Evolutionary conservation across 495 filamentous ascomycete genomes (phyloP), one percentile per base, ranked within the genome.

Genomic region (Xylaria palmicola): DNA sequence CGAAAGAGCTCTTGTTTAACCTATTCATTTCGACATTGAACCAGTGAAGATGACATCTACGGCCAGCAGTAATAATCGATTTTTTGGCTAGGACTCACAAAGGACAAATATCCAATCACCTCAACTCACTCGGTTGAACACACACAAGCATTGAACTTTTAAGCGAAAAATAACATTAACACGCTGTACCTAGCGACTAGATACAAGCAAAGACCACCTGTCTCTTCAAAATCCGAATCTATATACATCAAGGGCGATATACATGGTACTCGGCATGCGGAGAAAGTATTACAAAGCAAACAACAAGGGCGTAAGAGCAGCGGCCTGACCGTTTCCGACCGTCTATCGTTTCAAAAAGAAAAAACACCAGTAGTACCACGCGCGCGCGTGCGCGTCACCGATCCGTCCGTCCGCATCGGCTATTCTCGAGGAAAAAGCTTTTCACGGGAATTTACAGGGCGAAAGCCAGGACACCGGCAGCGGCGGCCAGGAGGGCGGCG

Each of bases 401-500:
- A 57, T 30, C 51, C 60, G 57, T 62, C 32, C 34, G 19, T 17
- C 49, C 40, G 26, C 45, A 17, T 36, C 12, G 29, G 6, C 15
- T 49, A n/a, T n/a, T n/a, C n/a, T n/a, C n/a, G n/a, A n/a, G n/a
- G n/a, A n/a, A n/a, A n/a, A n/a, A n/a, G n/a, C n/a, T n/a, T n/a
- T n/a, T n/a, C n/a, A 22, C 15, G 2, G 9, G 27, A 45, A 41
- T 32, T 55, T 75, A 75, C 22, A 77, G 51, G 22, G 63, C 66
- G 27, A 74, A 44, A 26, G 62, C 68, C 49, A 72, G 53, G 12
- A 69, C 40, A n/a, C 66, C 74, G 9, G 65, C 73, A 13, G 65
- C 73, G 22, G 62, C 62, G 29, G 63, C 72, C 53, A 66, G 52
- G 30, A 74, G 62, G 52, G 53, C 62, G n/a, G 69, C 43, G 69